phyloP scores from a whole-genome alignment of 2,329 filamentous ascomycete genomes.

The Botrytis galanthina region DNA sequence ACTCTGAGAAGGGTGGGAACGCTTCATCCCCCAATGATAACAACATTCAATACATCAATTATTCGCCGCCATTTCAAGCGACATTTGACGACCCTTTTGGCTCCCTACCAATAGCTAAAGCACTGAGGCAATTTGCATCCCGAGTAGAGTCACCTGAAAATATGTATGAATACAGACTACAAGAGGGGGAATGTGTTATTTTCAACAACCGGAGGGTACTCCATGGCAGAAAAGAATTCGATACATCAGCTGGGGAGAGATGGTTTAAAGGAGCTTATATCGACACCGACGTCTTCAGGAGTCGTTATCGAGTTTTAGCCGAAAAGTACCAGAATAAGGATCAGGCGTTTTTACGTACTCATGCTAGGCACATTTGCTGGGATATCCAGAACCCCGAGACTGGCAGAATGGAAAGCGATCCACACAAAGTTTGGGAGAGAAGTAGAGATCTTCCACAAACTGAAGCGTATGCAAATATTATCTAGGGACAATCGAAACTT shows the following conservation, averaged over 20 bases:
- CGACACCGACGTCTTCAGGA: slow-evolving; percentile 60
- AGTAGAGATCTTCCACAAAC: slow-evolving; percentile 16
- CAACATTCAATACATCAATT: slow-evolving; percentile 50
- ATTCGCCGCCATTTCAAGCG: slow-evolving; percentile 79
- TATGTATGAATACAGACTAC: slow-evolving; percentile 69
- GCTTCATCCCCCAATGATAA: background rate
- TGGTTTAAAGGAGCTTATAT: slow-evolving; percentile 89
- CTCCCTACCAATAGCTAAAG: background rate
- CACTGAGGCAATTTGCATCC: slow-evolving; percentile 10
- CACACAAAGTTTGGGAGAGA: slow-evolving; percentile 13
- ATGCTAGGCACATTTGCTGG: slow-evolving; percentile 13
- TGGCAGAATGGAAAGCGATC: slow-evolving; percentile 19
- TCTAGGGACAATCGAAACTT: background rate
- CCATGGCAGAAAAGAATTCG: slow-evolving; percentile 78
- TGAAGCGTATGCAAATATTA: slow-evolving; percentile 15
- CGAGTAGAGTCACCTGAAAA: slow-evolving; percentile 46
- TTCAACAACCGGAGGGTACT: slow-evolving; percentile 86
- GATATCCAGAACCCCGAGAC: slow-evolving; percentile 14
- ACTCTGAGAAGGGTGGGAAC: background rate
- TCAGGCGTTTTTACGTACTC: background rate
- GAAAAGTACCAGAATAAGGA: slow-evolving; percentile 22
- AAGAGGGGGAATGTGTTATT: slow-evolving; percentile 84
- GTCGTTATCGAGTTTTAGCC: slow-evolving; percentile 44
- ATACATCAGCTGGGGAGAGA: slow-evolving; percentile 62
- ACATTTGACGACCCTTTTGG: slow-evolving; percentile 32